Conservation (phyloP, 1,284 basidiomycete genomes). For the Leccinum insolens region DNA sequence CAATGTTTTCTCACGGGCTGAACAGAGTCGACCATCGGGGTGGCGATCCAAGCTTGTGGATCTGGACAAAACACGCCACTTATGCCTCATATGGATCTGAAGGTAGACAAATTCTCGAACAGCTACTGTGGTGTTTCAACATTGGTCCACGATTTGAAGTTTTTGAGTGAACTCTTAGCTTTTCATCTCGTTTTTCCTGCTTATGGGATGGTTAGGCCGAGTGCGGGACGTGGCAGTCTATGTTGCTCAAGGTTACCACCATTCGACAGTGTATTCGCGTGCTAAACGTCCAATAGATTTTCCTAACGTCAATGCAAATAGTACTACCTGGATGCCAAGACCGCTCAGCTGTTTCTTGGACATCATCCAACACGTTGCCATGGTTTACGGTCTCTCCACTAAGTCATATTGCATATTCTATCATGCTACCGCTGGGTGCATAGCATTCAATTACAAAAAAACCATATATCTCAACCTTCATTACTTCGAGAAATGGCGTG, state of each 20-base stretch:
- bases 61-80: too few relatives aligned
- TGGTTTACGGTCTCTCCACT: constrained; percentile 62
- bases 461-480: constrained; percentile 89
- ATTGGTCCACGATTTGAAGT: neutral
- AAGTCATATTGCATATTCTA: constrained; percentile 84
- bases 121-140: neutral
- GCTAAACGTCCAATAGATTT: constrained; percentile 30
- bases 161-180: neutral
- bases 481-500: constrained; percentile 80
- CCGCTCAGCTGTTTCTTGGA: constrained; percentile 64
- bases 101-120: too few relatives aligned
- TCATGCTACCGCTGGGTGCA: constrained; percentile 74
- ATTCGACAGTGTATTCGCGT: neutral
- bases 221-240: neutral
- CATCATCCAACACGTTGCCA: constrained; percentile 54
- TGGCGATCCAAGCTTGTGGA: too few relatives aligned
- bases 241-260: neutral
- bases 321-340: constrained; percentile 38
- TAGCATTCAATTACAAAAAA: constrained; percentile 92
- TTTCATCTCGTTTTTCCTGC: neutral
- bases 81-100: too few relatives aligned
- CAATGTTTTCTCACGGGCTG: too few relatives aligned
- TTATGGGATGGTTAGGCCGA: neutral
- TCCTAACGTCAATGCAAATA: constrained; percentile 36
- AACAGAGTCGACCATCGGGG: too few relatives aligned